Conservation (phyloP, 768 basidiomycete species). For the Mycena latifolia region DNA sequence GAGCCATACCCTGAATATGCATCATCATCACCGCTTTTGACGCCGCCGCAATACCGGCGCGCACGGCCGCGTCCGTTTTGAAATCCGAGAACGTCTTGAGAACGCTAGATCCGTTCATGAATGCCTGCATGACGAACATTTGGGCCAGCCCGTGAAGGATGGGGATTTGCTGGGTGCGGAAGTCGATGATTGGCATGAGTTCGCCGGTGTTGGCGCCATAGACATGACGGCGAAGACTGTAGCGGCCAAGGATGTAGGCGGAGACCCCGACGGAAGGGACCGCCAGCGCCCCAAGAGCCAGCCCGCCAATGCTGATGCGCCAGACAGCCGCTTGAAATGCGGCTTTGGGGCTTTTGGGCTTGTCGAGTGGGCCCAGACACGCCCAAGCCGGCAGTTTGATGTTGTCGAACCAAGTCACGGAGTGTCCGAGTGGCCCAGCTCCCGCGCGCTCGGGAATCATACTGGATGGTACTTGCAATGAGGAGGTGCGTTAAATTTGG, state of each 20-base stretch:
- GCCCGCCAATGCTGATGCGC: slow-evolving; percentile 4
- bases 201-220: neutral
- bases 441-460: slow-evolving; percentile 12
- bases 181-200: slow-evolving; percentile 1
- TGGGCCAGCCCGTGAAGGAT: slow-evolving; percentile 5
- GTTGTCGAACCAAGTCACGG: slow-evolving; percentile 5
- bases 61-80: neutral
- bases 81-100: slow-evolving; percentile 5
- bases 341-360: neutral
- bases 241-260: slow-evolving; percentile 3
- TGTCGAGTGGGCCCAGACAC: neutral
- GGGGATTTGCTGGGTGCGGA: slow-evolving; percentile 12
- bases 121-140: slow-evolving; percentile 14
- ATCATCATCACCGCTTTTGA: slow-evolving; percentile 10
- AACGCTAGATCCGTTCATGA: neutral
- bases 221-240: slow-evolving; percentile 14
- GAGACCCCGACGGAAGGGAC: neutral
- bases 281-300: neutral
- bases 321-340: neutral
- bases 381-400: slow-evolving; percentile 1
- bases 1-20: slow-evolving; percentile 12
- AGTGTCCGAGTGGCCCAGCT: slow-evolving; percentile 5
- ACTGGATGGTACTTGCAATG: neutral
- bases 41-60: slow-evolving; percentile 14
- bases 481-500: too few species aligned